These are phyloP conservation scores for Euphorbia tirucalli DNA, from an alignment of 345 rosid species.

Conservation along the genomic window DNA sequence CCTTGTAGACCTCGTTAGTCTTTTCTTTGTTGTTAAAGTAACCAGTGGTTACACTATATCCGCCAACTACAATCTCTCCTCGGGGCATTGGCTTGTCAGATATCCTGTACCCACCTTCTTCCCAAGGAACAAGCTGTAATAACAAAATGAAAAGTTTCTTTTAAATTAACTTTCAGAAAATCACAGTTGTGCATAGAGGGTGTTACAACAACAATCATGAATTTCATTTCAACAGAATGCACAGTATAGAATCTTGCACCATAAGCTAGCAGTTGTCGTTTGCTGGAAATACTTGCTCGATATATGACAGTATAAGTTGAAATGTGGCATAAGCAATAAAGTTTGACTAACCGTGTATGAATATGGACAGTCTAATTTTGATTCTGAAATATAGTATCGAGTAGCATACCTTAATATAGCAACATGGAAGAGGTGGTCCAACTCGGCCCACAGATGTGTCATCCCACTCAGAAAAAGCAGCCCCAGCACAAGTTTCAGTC, in stretches of 20 bases:
- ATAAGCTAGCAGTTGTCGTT: constrained; percentile 12
- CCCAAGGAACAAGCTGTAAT: constrained; percentile 87
- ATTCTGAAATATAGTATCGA: too few species aligned
- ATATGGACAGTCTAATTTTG: background rate
- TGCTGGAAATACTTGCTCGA: background rate
- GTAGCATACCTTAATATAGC: constrained; percentile 61
- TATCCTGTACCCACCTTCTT: constrained; percentile 67
- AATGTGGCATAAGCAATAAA: too few species aligned
- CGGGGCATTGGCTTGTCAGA: constrained; percentile 88
- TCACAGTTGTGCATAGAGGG: too few species aligned
- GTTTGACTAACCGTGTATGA: background rate
- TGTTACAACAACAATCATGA: background rate
- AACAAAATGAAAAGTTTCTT: constrained; percentile 10
- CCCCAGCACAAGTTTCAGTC: constrained; percentile 95
- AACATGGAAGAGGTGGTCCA: constrained; percentile 88
- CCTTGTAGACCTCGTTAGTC: constrained; percentile 82
- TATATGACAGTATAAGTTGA: background rate
- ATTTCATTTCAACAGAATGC: background rate
- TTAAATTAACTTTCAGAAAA: background rate
- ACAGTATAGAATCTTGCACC: too few species aligned
- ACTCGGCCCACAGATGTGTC: constrained; percentile 75
- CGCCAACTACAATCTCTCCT: constrained; percentile 90
- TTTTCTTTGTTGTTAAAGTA: constrained; percentile 75
- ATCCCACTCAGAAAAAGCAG: constrained; percentile 77
- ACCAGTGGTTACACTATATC: constrained; percentile 71